Evolutionary conservation across 345 rosid genomes (phyloP), one percentile per base, ranked within the genome.

Genomic region (Pseudoturritis turrita): DNA sequence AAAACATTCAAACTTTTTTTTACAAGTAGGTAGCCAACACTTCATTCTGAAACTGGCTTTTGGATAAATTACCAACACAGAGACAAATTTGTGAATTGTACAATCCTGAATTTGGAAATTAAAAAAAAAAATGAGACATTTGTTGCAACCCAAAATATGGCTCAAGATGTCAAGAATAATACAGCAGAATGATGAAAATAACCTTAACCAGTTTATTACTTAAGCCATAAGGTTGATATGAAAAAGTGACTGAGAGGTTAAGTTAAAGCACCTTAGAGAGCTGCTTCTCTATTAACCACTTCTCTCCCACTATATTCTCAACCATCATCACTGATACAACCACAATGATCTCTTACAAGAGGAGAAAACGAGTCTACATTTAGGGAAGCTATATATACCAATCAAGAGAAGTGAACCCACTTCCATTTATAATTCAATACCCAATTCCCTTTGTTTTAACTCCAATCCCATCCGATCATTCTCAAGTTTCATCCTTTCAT

Each of bases 401-500:
- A 35, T 56, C 50, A 18, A 73, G 51, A 17, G 5, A 64, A 12
- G 21, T 46, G 21, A 35, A 15, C 51, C 52, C 44, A 2, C 0
- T 19, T 2, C 19, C 4, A 29, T 49, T 33, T 39, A 74, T 40
- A 66, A 55, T 0, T 70, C 71, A 54, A 53, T 21, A 62, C 75
- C 66, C 66, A 76, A 11, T 69, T 62, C 66, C 75, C 87, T 89
- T 60, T 60, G 81, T 78, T 80, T 88, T 79, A 94, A 72, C 61
- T 89, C 91, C 72, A 94, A 74, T 57, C 86, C 85, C 84, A 86
- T 71, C 14, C 84, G 81, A 62, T 91, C 95, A 55, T 94, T 94
- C 85, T 88, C 95, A 50, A 91, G 90, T 83, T 82, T 94, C 95
- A 89, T 86, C 80, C 85, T 86, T 81, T 91, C 96, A 43, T 94